Evolutionary conservation across 1,284 basidiomycete genomes (phyloP).

Genomic region (Rhodofomes roseus): DNA sequence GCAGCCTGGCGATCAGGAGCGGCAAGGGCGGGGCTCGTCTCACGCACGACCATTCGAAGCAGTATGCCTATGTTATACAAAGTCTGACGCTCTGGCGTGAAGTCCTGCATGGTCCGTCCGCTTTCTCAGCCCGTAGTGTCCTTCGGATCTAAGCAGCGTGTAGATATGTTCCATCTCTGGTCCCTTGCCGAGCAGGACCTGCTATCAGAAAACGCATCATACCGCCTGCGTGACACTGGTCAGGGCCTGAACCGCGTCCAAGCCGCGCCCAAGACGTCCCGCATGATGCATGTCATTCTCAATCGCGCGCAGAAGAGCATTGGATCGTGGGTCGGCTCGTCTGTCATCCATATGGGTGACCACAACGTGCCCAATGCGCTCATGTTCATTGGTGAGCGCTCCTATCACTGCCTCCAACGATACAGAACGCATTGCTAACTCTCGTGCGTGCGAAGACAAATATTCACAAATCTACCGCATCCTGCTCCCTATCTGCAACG

Average conservation of each 20-base stretch:
- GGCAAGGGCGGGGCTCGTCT: slow-evolving; percentile 73
- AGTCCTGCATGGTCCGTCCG: slow-evolving; percentile 65
- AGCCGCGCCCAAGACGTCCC: slow-evolving; percentile 75
- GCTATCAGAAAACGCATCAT: slow-evolving; percentile 65
- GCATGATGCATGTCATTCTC: slow-evolving; percentile 81
- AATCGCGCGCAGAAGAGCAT: slow-evolving; percentile 75
- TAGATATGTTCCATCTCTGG: slow-evolving; percentile 85
- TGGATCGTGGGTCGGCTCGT: slow-evolving; percentile 72
- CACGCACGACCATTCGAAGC: slow-evolving; percentile 77
- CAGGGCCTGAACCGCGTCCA: slow-evolving; percentile 83
- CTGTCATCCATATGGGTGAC: slow-evolving; percentile 60
- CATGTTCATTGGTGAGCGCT: slow-evolving; percentile 62
- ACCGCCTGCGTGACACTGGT: slow-evolving; percentile 78
- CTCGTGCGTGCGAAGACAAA: slow-evolving; percentile 48
- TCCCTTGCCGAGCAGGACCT: slow-evolving; percentile 74
- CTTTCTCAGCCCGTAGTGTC: neutral
- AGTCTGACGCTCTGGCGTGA: slow-evolving; percentile 81
- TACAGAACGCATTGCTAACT: neutral
- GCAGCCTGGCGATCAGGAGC: slow-evolving; percentile 70
- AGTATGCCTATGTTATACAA: slow-evolving; percentile 79
- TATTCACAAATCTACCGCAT: slow-evolving; percentile 87
- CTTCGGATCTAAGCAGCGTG: neutral
- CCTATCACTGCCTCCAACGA: neutral
- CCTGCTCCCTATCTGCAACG: slow-evolving; percentile 77
- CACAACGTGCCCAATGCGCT: slow-evolving; percentile 86